Percentiles rank a stretch among this genome's conserved stretches.
phyloP scores from a whole-genome alignment of 2,329 filamentous ascomycete species.

The Fusarium sp. region DNA sequence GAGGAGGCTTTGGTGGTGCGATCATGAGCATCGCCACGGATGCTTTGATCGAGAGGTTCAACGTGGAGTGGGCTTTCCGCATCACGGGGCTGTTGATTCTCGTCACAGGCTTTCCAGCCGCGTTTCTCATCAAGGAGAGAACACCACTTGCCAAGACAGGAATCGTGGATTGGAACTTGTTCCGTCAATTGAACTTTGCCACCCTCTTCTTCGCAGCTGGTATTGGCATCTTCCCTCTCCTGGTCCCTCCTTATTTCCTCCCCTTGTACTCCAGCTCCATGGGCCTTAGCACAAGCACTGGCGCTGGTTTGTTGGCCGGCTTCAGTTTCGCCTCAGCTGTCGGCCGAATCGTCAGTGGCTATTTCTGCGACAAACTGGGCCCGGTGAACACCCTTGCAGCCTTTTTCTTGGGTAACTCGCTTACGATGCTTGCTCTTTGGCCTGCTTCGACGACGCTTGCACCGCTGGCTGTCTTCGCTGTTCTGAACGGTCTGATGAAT shows the following conservation, averaged over 20 bases:
- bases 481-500: slow-evolving; percentile 70
- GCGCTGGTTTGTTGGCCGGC: slow-evolving; percentile 68
- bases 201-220: slow-evolving; percentile 65
- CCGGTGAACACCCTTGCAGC: slow-evolving; percentile 65
- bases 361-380: slow-evolving; percentile 65
- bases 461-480: slow-evolving; percentile 65
- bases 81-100: slow-evolving; percentile 64
- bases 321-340: slow-evolving; percentile 71
- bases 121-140: slow-evolving; percentile 63
- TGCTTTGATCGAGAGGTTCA: slow-evolving; percentile 58
- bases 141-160: slow-evolving; percentile 12
- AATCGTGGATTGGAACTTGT: slow-evolving; percentile 66
- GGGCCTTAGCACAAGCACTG: slow-evolving; percentile 62
- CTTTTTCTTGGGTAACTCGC: slow-evolving; percentile 61
- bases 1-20: slow-evolving; percentile 67
- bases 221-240: slow-evolving; percentile 68
- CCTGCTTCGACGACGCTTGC: slow-evolving; percentile 66
- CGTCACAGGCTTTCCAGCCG: slow-evolving; percentile 65
- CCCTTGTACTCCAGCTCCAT: slow-evolving; percentile 66
- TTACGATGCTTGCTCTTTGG: slow-evolving; percentile 72
- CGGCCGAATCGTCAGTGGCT: slow-evolving; percentile 65
- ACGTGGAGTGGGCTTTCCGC: slow-evolving; percentile 63
- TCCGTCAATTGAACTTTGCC: slow-evolving; percentile 62
- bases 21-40: slow-evolving; percentile 63
- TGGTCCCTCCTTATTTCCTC: slow-evolving; percentile 71